phyloP scores from a whole-genome alignment of 371 early-diverging fungal genomes.

The Funneliformis caledonium region DNA sequence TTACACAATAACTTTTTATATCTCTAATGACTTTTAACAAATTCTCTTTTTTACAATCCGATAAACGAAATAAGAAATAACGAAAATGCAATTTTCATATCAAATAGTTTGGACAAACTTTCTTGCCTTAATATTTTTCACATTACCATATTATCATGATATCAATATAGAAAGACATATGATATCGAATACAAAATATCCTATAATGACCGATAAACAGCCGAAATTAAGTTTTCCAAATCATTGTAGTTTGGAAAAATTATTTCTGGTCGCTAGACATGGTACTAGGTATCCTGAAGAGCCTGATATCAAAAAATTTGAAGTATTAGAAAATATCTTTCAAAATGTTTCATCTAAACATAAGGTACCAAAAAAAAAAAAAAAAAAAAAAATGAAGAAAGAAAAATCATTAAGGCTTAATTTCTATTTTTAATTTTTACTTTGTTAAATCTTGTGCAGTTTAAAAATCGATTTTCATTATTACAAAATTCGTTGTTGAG shows the following conservation, averaged over 20 bases:
- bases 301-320: constrained; percentile 14
- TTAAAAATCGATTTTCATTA: neutral
- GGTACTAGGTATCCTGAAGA: constrained; percentile 14
- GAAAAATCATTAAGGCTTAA: neutral
- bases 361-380: neutral
- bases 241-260: constrained; percentile 1
- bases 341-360: neutral
- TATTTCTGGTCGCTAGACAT: constrained; percentile 26
- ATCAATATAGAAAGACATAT: constrained; percentile 5
- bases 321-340: neutral
- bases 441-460: neutral
- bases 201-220: neutral
- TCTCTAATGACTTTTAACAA: too few relatives aligned
- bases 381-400: neutral
- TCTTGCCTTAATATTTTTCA: too few relatives aligned
- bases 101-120: too few relatives aligned
- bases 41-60: too few relatives aligned
- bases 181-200: constrained; percentile 15
- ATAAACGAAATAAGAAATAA: too few relatives aligned
- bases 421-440: neutral
- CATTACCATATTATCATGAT: too few relatives aligned
- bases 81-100: too few relatives aligned
- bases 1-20: too few relatives aligned
- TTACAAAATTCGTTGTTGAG: neutral
- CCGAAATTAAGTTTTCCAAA: neutral